Percentiles rank a stretch among this genome's conserved stretches.
These are phyloP conservation scores for Candida palmyrensis DNA, from an alignment of 805 yeast genomes.

Conservation along the genomic window DNA sequence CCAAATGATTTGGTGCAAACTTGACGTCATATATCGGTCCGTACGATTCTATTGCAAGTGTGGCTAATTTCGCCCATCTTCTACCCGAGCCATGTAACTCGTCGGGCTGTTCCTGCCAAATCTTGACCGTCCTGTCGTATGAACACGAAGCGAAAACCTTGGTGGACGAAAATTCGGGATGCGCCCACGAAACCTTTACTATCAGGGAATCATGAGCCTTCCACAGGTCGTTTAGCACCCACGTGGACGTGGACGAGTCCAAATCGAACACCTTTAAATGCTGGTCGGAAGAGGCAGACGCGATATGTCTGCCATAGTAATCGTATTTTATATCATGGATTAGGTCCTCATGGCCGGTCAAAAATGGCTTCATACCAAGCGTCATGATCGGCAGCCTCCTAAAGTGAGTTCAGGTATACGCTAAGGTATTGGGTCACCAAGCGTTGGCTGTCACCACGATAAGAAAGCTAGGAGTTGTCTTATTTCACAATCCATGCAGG, in stretches of 20 bases:
- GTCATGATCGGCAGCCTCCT: too few species aligned
- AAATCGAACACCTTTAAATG: constrained; percentile 85
- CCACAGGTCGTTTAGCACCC: constrained; percentile 89
- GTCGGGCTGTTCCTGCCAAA: constrained; percentile 88
- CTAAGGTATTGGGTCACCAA: too few species aligned
- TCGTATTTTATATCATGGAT: constrained; percentile 89
- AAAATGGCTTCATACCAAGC: constrained; percentile 57
- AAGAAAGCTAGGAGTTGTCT: too few species aligned
- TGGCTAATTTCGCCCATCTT: constrained; percentile 73
- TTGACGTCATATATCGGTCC: constrained; percentile 89
- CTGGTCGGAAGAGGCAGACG: constrained; percentile 94
- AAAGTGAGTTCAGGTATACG: too few species aligned
- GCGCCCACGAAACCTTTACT: constrained; percentile 84
- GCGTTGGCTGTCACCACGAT: too few species aligned
- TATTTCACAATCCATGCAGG: too few species aligned
- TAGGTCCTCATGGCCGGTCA: constrained; percentile 89
- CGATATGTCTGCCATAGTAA: constrained; percentile 86
- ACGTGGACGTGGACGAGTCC: constrained; percentile 58
- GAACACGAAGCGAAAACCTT: constrained; percentile 83
- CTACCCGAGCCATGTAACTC: constrained; percentile 74
- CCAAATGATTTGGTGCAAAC: constrained; percentile 82
- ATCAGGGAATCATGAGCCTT: constrained; percentile 91
- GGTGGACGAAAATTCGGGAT: constrained; percentile 77
- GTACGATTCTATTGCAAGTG: constrained; percentile 71
- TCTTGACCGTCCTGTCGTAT: constrained; percentile 79